Conservation (phyloP, 2,329 filamentous ascomycete species). For the Calonectria honghensis region DNA sequence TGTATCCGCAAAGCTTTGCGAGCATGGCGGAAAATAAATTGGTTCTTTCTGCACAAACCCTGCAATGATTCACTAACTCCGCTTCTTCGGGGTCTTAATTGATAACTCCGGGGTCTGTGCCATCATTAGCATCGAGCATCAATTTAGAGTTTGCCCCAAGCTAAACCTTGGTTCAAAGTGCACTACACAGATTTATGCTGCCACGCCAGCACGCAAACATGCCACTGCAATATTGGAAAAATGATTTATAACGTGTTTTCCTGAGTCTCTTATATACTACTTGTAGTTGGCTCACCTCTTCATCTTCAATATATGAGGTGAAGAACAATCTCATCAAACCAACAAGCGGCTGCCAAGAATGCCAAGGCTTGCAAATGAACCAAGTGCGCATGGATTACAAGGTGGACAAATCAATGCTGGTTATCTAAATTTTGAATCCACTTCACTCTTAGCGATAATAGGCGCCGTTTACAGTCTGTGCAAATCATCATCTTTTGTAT, state of each 20-base stretch:
- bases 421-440: too few relatives aligned
- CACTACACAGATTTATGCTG: not conserved
- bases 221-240: not conserved
- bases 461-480: too few relatives aligned
- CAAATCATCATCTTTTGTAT: too few relatives aligned
- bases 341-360: not conserved
- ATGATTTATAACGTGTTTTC: too few relatives aligned
- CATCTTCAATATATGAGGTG: not conserved
- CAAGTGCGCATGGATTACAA: too few relatives aligned
- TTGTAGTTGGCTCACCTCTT: not conserved
- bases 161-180: not conserved
- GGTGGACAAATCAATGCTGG: too few relatives aligned
- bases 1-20: not conserved
- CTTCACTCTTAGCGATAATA: too few relatives aligned
- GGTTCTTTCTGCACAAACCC: not conserved
- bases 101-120: constrained; percentile 8
- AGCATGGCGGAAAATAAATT: not conserved
- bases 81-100: not conserved
- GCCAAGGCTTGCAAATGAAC: not conserved
- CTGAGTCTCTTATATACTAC: not conserved
- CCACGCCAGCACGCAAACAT: not conserved
- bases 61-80: constrained; percentile 13
- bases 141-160: not conserved
- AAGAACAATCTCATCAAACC: not conserved
- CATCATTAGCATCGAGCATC: not conserved